These are phyloP conservation scores for Pleurotus platypus DNA, from an alignment of 768 basidiomycete species.

Conservation along the genomic window DNA sequence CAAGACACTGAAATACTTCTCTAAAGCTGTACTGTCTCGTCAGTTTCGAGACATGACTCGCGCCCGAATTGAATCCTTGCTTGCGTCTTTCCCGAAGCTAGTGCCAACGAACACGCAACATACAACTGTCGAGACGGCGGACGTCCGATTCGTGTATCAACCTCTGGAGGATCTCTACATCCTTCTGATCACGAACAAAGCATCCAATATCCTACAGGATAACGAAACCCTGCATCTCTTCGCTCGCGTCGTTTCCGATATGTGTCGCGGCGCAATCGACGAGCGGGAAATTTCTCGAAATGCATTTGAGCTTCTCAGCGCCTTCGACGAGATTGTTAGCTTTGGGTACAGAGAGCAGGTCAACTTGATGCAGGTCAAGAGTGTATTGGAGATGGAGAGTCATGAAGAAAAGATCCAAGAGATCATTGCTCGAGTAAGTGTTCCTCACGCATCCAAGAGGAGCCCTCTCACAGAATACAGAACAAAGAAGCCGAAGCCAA, in stretches of 20 bases:
- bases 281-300: conserved; percentile 89
- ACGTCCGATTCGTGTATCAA: conserved; percentile 96
- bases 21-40: conserved; percentile 81
- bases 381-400: conserved; percentile 83
- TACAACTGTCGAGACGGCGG: conserved; percentile 92
- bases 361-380: conserved; percentile 76
- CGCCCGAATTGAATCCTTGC: conserved; percentile 89
- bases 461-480: conserved; percentile 29
- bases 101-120: conserved; percentile 94
- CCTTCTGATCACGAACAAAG: conserved; percentile 95
- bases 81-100: conserved; percentile 96
- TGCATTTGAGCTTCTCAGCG: conserved; percentile 89
- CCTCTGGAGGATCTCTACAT: conserved; percentile 97
- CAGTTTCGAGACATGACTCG: conserved; percentile 94
- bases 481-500: conserved; percentile 99
- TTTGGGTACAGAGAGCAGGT: conserved; percentile 82
- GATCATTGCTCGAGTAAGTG: conserved; percentile 86
- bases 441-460: neutral
- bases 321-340: conserved; percentile 95
- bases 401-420: conserved; percentile 96
- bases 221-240: conserved; percentile 95
- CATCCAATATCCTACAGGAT: conserved; percentile 98
- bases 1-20: neutral
- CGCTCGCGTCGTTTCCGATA: conserved; percentile 88
- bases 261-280: conserved; percentile 74